A percentile compares a stretch with the other conserved stretches of the same genome.
phyloP scores from a whole-genome alignment of 2,329 filamentous ascomycete genomes.

The Didymella sp. region DNA sequence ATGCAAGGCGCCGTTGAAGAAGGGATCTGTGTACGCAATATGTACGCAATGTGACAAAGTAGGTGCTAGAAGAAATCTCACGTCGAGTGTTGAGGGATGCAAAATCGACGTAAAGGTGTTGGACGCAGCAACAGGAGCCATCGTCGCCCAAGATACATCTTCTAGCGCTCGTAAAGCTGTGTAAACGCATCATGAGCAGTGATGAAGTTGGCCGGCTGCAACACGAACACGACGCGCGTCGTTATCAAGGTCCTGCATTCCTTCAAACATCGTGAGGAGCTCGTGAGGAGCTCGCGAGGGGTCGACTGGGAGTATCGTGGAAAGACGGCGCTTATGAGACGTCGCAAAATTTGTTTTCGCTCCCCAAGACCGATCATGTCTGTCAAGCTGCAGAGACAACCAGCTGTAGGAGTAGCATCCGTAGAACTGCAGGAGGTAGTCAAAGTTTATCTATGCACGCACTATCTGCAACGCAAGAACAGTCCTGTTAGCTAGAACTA shows the following conservation, averaged over 20 bases:
- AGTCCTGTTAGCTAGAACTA: no score
- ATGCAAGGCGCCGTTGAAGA: neutral
- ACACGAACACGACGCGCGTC: slow-evolving; percentile 41
- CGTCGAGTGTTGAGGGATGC: neutral
- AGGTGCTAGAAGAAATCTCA: neutral
- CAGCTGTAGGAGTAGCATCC: no score
- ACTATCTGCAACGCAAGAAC: no score
- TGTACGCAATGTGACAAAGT: neutral
- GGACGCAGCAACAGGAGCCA: slow-evolving; percentile 5
- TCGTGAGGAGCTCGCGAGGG: slow-evolving; percentile 16
- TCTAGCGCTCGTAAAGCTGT: slow-evolving; percentile 20
- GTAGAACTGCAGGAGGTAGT: no score
- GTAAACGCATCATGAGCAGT: slow-evolving; percentile 24
- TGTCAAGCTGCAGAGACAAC: no score
- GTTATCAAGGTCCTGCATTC: slow-evolving; percentile 19
- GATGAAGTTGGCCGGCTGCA: slow-evolving; percentile 26
- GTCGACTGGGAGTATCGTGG: neutral
- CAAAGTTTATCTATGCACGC: no score
- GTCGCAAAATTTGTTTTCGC: slow-evolving; percentile 9
- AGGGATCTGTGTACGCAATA: neutral
- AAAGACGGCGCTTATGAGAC: slow-evolving; percentile 11
- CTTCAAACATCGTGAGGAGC: slow-evolving; percentile 25
- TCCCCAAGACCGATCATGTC: slow-evolving; percentile 22
- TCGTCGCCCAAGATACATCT: slow-evolving; percentile 19
- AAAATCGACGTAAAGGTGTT: neutral